Percentiles rank a stretch among this genome's conserved stretches.
phyloP scores from a whole-genome alignment of 768 basidiomycete genomes.

The Lentinus brumalis region DNA sequence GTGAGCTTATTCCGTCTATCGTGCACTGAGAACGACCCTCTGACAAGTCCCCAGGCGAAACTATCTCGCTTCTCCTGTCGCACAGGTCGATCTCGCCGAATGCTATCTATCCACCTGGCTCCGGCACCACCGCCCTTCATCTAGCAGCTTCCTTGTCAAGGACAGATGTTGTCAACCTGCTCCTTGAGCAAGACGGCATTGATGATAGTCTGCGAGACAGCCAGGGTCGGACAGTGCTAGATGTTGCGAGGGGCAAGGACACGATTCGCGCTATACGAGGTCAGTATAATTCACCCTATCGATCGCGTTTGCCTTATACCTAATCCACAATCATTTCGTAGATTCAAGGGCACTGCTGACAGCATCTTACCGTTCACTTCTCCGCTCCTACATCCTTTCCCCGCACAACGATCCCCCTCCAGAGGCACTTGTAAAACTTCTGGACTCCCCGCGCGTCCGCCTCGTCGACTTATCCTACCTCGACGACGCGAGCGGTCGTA shows the following conservation, averaged over 20 bases:
- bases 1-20: slow-evolving; percentile 50
- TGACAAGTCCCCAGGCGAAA: slow-evolving; percentile 49
- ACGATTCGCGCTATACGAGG: slow-evolving; percentile 68
- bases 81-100: slow-evolving; percentile 82
- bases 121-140: slow-evolving; percentile 73
- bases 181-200: slow-evolving; percentile 78
- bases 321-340: slow-evolving; percentile 26
- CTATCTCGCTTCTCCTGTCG: slow-evolving; percentile 65
- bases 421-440: slow-evolving; percentile 52
- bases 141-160: slow-evolving; percentile 75
- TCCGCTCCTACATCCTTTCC: slow-evolving; percentile 75
- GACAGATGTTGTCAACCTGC: slow-evolving; percentile 67
- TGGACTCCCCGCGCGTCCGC: slow-evolving; percentile 67
- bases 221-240: slow-evolving; percentile 66
- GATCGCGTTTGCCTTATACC: neutral
- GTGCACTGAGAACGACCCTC: neutral
- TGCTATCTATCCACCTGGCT: slow-evolving; percentile 69
- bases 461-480: slow-evolving; percentile 79
- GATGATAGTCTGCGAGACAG: slow-evolving; percentile 76
- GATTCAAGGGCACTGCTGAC: slow-evolving; percentile 79
- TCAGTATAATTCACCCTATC: slow-evolving; percentile 31
- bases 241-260: slow-evolving; percentile 74
- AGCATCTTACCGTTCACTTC: slow-evolving; percentile 71
- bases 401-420: slow-evolving; percentile 39
- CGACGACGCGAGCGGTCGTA: slow-evolving; percentile 75